These are phyloP conservation scores for Lecanicillium sp. DNA, from an alignment of 2,329 filamentous ascomycete genomes.

Conservation along the genomic window DNA sequence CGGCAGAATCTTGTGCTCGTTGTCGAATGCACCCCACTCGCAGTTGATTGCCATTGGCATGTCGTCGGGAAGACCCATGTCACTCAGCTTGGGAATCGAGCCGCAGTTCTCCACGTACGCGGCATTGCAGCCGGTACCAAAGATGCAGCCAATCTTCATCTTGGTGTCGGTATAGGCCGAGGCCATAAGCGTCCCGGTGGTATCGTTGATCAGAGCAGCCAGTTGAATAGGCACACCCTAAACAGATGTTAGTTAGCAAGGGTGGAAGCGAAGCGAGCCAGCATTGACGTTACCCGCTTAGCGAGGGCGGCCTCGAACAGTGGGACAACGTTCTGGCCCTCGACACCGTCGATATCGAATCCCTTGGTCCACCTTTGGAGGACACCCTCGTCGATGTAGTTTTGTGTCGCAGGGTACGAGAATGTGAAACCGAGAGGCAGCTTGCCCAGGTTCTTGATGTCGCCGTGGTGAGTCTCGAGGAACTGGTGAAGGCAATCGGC, in stretches of 20 bases:
- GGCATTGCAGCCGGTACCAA: constrained; percentile 95
- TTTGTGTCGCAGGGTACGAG: constrained; percentile 88
- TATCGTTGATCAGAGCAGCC: constrained; percentile 93
- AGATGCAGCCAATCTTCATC: constrained; percentile 96
- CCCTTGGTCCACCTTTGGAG: constrained; percentile 97
- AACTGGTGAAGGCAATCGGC: constrained; percentile 90
- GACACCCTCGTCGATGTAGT: constrained; percentile 88
- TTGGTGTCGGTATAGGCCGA: constrained; percentile 91
- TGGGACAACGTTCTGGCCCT: constrained; percentile 84
- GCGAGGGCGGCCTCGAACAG: constrained; percentile 75
- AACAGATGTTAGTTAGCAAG: background rate
- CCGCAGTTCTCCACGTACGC: constrained; percentile 95
- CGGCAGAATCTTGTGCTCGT: constrained; percentile 82
- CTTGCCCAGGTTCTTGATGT: constrained; percentile 53
- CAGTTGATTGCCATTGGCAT: constrained; percentile 94
- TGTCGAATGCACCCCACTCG: constrained; percentile 96
- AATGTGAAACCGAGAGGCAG: constrained; percentile 91
- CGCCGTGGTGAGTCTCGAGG: constrained; percentile 75
- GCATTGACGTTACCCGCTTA: constrained; percentile 37
- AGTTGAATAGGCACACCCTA: constrained; percentile 88
- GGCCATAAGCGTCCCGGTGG: constrained; percentile 92
- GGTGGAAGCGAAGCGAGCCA: background rate
- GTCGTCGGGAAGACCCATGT: constrained; percentile 80
- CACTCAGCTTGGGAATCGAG: constrained; percentile 85
- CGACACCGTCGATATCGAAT: constrained; percentile 87